Conservation (phyloP, 164 flowering plant genomes). For the Chloranthus sessilifolius region DNA sequence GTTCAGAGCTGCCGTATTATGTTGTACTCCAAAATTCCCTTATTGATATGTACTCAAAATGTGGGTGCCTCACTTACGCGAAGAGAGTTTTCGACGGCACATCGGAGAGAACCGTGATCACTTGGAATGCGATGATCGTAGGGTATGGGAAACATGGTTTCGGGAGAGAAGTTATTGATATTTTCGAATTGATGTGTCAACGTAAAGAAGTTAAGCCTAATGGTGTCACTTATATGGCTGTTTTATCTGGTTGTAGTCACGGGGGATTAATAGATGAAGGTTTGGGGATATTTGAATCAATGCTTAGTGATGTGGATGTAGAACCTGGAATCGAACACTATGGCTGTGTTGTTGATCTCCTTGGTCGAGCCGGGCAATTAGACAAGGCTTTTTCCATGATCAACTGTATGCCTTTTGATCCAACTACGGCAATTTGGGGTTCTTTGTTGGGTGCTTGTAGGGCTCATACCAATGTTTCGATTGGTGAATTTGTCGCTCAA, state of each 20-base stretch:
- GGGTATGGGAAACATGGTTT: constrained; percentile 35
- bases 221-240: constrained; percentile 23
- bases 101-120: constrained; percentile 22
- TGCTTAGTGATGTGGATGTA: constrained; percentile 13
- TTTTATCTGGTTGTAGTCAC: constrained; percentile 30
- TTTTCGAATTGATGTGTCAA: constrained; percentile 17
- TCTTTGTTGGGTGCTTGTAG: constrained; percentile 28
- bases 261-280: constrained; percentile 32
- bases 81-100: constrained; percentile 25
- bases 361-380: constrained; percentile 28
- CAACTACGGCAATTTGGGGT: constrained; percentile 33
- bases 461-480: constrained; percentile 17
- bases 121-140: constrained; percentile 33
- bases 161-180: constrained; percentile 24
- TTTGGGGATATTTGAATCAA: constrained; percentile 17
- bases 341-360: constrained; percentile 32
- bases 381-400: constrained; percentile 22
- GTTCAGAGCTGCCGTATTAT: constrained; percentile 19
- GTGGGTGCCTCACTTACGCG: constrained; percentile 22
- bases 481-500: constrained; percentile 27
- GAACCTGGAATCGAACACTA: constrained; percentile 25
- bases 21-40: constrained; percentile 28
- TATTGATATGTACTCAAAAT: constrained; percentile 34
- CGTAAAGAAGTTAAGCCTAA: constrained; percentile 19
- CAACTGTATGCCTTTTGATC: constrained; percentile 23